These are phyloP conservation scores for Chlorella sorokiniana DNA, from an alignment of 139 green algal species.

Conservation along the genomic window DNA sequence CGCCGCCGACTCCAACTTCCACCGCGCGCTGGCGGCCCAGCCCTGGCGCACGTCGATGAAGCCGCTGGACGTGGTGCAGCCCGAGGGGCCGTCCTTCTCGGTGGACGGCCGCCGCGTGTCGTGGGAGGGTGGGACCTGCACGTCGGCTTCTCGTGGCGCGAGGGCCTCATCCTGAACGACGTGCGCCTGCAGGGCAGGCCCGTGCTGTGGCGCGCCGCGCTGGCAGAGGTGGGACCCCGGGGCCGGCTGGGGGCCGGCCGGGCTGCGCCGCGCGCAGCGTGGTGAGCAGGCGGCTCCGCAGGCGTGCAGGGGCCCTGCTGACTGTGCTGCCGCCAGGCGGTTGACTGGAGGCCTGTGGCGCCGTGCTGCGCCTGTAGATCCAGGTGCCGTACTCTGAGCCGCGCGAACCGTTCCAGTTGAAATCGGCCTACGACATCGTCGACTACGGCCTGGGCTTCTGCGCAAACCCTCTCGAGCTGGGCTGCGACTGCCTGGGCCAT, in stretches of 20 bases:
- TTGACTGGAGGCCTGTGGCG: too few species aligned
- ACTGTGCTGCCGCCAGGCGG: too few species aligned
- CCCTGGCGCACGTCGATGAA: constrained; percentile 61
- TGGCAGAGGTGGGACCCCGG: constrained; percentile 52
- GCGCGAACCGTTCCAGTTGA: constrained; percentile 70
- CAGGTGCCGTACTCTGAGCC: constrained; percentile 82
- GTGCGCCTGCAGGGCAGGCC: constrained; percentile 47
- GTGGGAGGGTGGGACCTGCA: constrained; percentile 90
- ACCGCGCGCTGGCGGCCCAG: constrained; percentile 46
- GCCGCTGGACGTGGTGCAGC: constrained; percentile 79
- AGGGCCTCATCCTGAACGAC: constrained; percentile 89
- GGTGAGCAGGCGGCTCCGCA: too few species aligned
- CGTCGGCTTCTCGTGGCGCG: constrained; percentile 87
- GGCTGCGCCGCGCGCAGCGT: too few species aligned
- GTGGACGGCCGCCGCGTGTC: constrained; percentile 71
- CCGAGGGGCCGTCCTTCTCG: constrained; percentile 76
- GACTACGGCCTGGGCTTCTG: constrained; percentile 75
- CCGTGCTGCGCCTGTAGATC: constrained; percentile 48
- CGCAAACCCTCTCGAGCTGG: constrained; percentile 77
- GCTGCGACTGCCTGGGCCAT: constrained; percentile 88
- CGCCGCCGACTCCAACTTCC: constrained; percentile 69
- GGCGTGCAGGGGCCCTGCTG: too few species aligned
- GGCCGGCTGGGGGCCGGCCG: too few species aligned
- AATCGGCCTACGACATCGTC: constrained; percentile 88
- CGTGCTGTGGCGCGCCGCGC: constrained; percentile 74